phyloP scores from a whole-genome alignment of 495 filamentous ascomycete species.

The Hypoxylon rickii region DNA sequence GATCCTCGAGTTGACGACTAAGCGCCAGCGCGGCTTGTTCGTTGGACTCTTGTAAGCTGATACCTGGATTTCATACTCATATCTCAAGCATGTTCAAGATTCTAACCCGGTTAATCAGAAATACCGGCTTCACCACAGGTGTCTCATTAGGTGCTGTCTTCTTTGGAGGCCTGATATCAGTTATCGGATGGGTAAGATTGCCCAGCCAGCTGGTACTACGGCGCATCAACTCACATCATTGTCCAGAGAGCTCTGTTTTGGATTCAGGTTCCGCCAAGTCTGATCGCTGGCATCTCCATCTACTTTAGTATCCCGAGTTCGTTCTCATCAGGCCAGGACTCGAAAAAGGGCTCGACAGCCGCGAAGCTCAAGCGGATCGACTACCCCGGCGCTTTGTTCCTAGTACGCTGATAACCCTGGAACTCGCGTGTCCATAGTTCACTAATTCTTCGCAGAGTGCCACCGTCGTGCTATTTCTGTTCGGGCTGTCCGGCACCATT shows the following conservation, averaged over 20 bases:
- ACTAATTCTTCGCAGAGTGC: slow-evolving; percentile 42
- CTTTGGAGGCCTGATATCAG: slow-evolving; percentile 64
- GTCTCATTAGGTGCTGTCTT: slow-evolving; percentile 72
- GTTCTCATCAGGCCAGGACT: slow-evolving; percentile 36
- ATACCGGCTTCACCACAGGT: slow-evolving; percentile 66
- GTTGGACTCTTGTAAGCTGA: slow-evolving; percentile 65
- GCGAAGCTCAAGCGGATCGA: slow-evolving; percentile 66
- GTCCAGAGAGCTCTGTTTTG: slow-evolving; percentile 69
- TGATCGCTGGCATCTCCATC: slow-evolving; percentile 61
- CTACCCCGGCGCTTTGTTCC: slow-evolving; percentile 66
- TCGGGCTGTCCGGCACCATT: slow-evolving; percentile 64
- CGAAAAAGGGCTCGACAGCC: slow-evolving; percentile 30
- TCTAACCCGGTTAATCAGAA: slow-evolving; percentile 20
- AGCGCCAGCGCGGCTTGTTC: slow-evolving; percentile 67
- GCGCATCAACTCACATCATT: slow-evolving; percentile 1
- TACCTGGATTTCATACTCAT: not conserved
- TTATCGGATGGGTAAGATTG: slow-evolving; percentile 68
- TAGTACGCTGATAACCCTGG: slow-evolving; percentile 52
- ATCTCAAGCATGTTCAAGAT: not conserved
- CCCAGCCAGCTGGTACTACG: not conserved
- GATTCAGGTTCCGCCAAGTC: slow-evolving; percentile 62
- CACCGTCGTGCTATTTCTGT: slow-evolving; percentile 67
- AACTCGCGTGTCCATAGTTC: not conserved
- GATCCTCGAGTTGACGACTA: slow-evolving; percentile 66
- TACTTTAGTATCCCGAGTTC: slow-evolving; percentile 62